phyloP scores from a whole-genome alignment of 192 early-diverging fungal genomes.

The Coemansia sp. region DNA sequence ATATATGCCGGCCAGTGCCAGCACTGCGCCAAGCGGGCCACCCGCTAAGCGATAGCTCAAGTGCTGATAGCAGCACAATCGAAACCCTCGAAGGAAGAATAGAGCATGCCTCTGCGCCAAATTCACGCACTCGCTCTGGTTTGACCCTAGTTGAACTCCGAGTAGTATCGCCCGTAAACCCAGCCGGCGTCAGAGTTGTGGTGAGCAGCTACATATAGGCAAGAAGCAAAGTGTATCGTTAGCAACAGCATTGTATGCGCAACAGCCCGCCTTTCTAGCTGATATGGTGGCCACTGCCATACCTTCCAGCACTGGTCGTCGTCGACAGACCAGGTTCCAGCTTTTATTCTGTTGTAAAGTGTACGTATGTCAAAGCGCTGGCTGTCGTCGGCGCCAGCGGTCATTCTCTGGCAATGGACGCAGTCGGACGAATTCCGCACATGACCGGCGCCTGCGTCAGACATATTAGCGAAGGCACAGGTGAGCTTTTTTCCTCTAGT shows the following conservation, averaged over 20 bases:
- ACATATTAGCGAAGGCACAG: constrained; percentile 4
- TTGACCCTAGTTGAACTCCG: background rate
- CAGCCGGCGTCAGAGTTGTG: background rate
- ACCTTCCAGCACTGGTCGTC: constrained; percentile 40
- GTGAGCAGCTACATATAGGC: background rate
- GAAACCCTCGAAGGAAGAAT: constrained; percentile 19
- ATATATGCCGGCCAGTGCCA: background rate
- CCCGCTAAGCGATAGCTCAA: constrained; percentile 15
- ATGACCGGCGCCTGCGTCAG: constrained; percentile 8
- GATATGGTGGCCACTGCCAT: constrained; percentile 8
- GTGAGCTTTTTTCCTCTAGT: background rate
- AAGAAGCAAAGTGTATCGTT: background rate
- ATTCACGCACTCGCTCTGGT: background rate
- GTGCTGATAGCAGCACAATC: constrained; percentile 8
- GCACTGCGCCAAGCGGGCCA: constrained; percentile 11
- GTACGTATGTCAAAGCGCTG: constrained; percentile 18
- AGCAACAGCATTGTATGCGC: background rate
- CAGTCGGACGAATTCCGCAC: constrained; percentile 25
- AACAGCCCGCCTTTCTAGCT: background rate
- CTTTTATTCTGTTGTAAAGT: constrained; percentile 16
- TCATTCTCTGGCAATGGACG: constrained; percentile 33
- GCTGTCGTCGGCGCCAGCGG: constrained; percentile 6
- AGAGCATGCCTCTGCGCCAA: background rate
- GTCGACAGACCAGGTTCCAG: constrained; percentile 22
- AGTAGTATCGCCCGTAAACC: background rate